Evolutionary conservation across 441 rosid genomes (phyloP), one percentile per base, ranked within the genome.

Genomic region (Erodium moschatum): DNA sequence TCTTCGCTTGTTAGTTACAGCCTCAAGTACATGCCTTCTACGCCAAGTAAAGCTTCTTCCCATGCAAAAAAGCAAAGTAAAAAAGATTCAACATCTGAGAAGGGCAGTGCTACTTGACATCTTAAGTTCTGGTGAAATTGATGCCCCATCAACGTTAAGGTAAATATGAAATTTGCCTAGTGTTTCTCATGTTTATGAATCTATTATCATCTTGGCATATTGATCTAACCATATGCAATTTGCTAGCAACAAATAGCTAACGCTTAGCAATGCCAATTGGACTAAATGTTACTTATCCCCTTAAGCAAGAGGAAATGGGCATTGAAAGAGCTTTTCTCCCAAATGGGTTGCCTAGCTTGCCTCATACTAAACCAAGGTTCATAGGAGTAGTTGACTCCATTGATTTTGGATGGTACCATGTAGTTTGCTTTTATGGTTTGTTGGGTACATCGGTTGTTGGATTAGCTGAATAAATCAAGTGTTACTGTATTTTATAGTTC

Each of bases 1-100:
- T 90, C 92, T 27, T 83, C 91, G 18, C 91, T 85, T 60, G 81
- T 85, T 56, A 85, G 92, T 74, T 91, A 89, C 80, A 76, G 83
- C 60, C 97, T 85, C 79, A 83, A 85, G 75, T 82, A 80, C 16
- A 73, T 79, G 74, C 69, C 72, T 63, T 69, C 79, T 10, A 40
- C 33, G 18, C 69, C 70, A 1, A 61, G 46, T 64, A 77, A 75
- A 69, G 66, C 75, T 38, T 62, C 77, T 69, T 6, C 61, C 1
- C 70, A 35, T 7, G 38, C 70, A 21, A 63, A 71, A 10, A 81
- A 74, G 72, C 63, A 74, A 69, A 72, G 73, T 24, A 60, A 21
- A 60, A 60, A 60, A 5, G 31, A 60, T 10, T 12, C 29, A 60
- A 20, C 64, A 60, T 60, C 64, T 21, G 31, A 60, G 56, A n/a